These are phyloP conservation scores for Podaxis sp. DNA, from an alignment of 768 basidiomycete species.

Conservation along the genomic window DNA sequence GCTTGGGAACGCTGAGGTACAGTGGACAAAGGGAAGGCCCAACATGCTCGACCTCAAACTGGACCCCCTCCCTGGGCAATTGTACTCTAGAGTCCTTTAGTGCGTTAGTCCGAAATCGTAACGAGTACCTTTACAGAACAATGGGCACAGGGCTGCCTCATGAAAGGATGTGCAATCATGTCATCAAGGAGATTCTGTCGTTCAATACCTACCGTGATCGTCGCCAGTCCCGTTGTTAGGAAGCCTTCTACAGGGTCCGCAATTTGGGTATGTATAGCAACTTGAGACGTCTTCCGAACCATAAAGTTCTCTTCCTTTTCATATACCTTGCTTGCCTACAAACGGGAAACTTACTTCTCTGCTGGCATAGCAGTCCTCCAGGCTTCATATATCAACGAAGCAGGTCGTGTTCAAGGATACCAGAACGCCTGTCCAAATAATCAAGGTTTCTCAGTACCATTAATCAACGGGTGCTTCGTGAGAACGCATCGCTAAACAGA, in stretches of 20 bases:
- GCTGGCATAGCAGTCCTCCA: neutral
- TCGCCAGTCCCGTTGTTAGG: neutral
- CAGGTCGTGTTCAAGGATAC: neutral
- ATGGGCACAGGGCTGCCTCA: neutral
- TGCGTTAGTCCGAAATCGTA: neutral
- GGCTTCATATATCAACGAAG: slow-evolving; percentile 2
- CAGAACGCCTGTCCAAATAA: slow-evolving; percentile 11
- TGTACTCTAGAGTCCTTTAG: neutral
- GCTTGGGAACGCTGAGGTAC: neutral
- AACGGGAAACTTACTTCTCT: neutral
- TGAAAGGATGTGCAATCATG: neutral
- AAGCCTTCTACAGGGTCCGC: neutral
- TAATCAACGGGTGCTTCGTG: slow-evolving; percentile 1
- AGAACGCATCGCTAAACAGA: neutral
- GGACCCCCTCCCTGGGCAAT: no score
- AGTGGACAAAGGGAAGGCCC: neutral
- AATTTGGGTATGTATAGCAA: neutral
- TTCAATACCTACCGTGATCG: neutral
- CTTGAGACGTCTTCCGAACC: neutral
- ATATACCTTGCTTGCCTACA: neutral
- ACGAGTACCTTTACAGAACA: neutral
- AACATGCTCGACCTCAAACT: neutral
- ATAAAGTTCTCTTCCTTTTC: neutral
- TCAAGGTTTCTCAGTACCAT: neutral
- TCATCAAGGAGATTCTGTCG: neutral